A percentile compares a stretch with the other conserved stretches of the same genome.
These are phyloP conservation scores for Colletotrichum sansevieriae DNA, from an alignment of 2,329 filamentous ascomycete genomes.

Conservation along the genomic window DNA sequence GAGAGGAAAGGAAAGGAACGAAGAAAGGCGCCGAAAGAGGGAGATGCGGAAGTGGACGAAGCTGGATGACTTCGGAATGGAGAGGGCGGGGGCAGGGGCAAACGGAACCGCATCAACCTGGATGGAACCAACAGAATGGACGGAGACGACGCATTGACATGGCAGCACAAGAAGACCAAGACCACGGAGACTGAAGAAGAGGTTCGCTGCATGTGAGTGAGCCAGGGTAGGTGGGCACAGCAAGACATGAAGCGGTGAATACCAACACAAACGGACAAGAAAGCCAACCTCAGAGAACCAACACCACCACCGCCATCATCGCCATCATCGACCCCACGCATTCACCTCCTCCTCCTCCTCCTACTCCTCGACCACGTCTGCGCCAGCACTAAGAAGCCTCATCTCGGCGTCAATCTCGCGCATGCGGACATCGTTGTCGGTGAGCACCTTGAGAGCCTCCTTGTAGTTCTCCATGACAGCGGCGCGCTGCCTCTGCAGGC, in stretches of 20 bases:
- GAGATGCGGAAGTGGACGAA: background rate
- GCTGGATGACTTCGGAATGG: background rate
- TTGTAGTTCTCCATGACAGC: background rate
- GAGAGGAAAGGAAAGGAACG: too few species aligned
- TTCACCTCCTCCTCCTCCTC: background rate
- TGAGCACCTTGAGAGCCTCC: background rate
- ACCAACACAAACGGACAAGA: background rate
- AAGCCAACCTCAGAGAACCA: background rate
- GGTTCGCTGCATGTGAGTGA: background rate
- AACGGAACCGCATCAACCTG: background rate
- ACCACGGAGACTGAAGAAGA: too few species aligned
- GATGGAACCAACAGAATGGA: background rate
- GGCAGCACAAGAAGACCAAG: background rate
- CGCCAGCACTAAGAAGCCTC: background rate
- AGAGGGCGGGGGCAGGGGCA: background rate
- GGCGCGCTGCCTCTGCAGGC: background rate
- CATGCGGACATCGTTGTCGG: background rate
- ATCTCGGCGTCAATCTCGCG: slow-evolving; percentile 3
- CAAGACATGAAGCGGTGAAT: slow-evolving; percentile 10
- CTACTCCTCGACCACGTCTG: background rate
- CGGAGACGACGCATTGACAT: background rate
- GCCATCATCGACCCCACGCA: background rate
- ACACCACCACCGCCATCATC: background rate
- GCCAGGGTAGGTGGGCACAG: background rate
- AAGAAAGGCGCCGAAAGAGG: too few species aligned